Percentiles rank a stretch among this genome's conserved stretches.
These are phyloP conservation scores for Rosellinia necatrix DNA, from an alignment of 2,329 filamentous ascomycete species.

Conservation along the genomic window DNA sequence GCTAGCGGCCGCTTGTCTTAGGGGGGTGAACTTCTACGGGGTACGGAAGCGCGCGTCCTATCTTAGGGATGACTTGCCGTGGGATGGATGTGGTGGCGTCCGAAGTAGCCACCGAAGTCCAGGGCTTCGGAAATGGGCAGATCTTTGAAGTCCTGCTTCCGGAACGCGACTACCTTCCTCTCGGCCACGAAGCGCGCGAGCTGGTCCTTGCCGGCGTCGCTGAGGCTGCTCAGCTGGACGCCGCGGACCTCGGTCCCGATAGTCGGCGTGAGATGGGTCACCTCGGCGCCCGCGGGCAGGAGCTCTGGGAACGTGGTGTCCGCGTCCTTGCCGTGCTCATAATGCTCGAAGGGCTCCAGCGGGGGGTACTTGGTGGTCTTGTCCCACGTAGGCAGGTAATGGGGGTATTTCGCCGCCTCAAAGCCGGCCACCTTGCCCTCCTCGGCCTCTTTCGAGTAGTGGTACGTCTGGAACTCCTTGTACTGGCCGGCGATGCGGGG, in stretches of 20 bases:
- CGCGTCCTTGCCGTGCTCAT: constrained; percentile 77
- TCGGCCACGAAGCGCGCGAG: constrained; percentile 75
- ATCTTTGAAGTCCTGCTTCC: constrained; percentile 73
- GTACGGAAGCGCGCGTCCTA: too few relatives aligned
- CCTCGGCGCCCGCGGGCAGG: constrained; percentile 55
- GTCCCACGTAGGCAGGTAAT: constrained; percentile 77
- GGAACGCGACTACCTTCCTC: constrained; percentile 79
- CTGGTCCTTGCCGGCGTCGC: constrained; percentile 73
- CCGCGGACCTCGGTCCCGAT: constrained; percentile 75
- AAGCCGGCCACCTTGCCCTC: constrained; percentile 37
- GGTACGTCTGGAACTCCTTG: constrained; percentile 35
- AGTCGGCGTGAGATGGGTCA: constrained; percentile 69
- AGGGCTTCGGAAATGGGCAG: constrained; percentile 72
- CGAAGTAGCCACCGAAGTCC: constrained; percentile 75
- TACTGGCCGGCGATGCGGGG: constrained; percentile 33
- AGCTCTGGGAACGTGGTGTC: constrained; percentile 72
- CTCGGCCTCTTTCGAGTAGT: constrained; percentile 38
- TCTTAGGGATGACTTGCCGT: constrained; percentile 44
- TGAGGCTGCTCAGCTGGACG: constrained; percentile 72
- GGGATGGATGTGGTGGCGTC: constrained; percentile 80
- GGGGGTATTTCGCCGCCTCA: constrained; percentile 56
- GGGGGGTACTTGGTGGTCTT: constrained; percentile 67
- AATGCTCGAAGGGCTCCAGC: constrained; percentile 71
- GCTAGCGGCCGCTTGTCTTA: background rate
- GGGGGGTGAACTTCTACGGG: too few relatives aligned